Conservation (phyloP, 441 rosid species). For the Aquilaria agallochum region DNA sequence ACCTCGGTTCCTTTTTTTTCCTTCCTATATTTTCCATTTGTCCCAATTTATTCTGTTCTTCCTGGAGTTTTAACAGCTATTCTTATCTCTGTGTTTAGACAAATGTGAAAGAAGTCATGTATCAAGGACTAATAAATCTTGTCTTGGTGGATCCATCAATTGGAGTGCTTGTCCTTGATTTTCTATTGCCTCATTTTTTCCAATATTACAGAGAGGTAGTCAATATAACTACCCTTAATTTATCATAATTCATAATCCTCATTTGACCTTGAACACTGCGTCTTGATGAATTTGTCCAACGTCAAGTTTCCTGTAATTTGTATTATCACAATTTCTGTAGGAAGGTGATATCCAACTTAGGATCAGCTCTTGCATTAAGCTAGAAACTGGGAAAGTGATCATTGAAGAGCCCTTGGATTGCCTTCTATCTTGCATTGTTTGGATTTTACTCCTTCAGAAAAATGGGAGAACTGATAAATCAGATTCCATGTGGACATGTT, state of each 20-base stretch:
- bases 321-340: slow-evolving; percentile 28
- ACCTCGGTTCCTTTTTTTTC: neutral
- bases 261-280: slow-evolving; percentile 6
- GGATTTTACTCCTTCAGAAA: slow-evolving; percentile 68
- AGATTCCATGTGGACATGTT: slow-evolving; percentile 51
- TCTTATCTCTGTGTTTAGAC: slow-evolving; percentile 39
- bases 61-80: slow-evolving; percentile 16
- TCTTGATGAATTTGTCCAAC: neutral
- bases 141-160: slow-evolving; percentile 58
- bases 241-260: too few relatives aligned
- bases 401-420: slow-evolving; percentile 74
- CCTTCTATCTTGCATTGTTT: slow-evolving; percentile 67
- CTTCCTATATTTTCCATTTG: slow-evolving; percentile 4
- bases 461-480: slow-evolving; percentile 35
- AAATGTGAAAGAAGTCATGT: slow-evolving; percentile 53
- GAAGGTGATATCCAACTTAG: slow-evolving; percentile 50
- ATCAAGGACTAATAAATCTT: slow-evolving; percentile 70
- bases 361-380: slow-evolving; percentile 47
- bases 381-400: slow-evolving; percentile 41
- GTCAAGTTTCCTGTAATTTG: too few relatives aligned
- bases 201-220: slow-evolving; percentile 65
- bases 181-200: slow-evolving; percentile 76
- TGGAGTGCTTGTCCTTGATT: slow-evolving; percentile 55
- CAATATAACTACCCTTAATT: neutral
- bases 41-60: slow-evolving; percentile 3